Percentiles rank a stretch among this genome's conserved stretches.
These are phyloP conservation scores for Breviolum minutum DNA, from an alignment of 73 alveolate species.

Conservation along the genomic window DNA sequence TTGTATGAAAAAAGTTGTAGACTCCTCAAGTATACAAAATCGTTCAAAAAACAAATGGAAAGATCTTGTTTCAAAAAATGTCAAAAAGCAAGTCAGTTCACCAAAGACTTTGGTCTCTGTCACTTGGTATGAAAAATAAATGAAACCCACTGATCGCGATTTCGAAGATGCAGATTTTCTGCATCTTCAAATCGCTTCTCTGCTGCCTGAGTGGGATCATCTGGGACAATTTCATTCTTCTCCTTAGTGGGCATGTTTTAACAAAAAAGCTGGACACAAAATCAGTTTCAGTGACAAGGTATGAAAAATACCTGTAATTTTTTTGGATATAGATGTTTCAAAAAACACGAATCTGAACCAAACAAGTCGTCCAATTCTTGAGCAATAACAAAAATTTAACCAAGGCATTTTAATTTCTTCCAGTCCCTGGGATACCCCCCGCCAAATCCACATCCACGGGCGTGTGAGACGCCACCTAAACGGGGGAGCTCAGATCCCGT, in stretches of 20 bases:
- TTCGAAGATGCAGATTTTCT: neutral
- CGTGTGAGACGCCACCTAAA: conserved; percentile 48
- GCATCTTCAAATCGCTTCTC: neutral
- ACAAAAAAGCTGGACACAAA: too few species aligned
- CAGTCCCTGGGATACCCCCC: neutral
- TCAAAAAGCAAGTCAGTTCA: neutral
- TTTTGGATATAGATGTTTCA: too few species aligned
- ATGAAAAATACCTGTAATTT: too few species aligned
- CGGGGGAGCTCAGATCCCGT: neutral
- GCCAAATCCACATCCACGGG: conserved; percentile 82
- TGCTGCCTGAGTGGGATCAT: neutral
- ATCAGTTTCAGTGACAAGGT: too few species aligned
- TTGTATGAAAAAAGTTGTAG: too few species aligned
- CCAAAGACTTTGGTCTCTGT: neutral
- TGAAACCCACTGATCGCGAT: neutral
- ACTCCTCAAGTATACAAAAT: too few species aligned
- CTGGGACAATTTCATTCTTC: conserved; percentile 54
- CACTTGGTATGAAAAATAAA: neutral
- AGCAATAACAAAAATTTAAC: too few species aligned
- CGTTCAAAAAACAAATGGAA: neutral
- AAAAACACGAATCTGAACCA: too few species aligned
- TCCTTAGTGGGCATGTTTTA: neutral
- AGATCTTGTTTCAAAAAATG: neutral
- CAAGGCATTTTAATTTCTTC: too few species aligned
- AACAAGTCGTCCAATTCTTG: too few species aligned